Evolutionary conservation across 192 early-diverging fungal species (phyloP), one percentile per base, ranked within the genome.

Genomic region (Backusella morwellensis): DNA sequence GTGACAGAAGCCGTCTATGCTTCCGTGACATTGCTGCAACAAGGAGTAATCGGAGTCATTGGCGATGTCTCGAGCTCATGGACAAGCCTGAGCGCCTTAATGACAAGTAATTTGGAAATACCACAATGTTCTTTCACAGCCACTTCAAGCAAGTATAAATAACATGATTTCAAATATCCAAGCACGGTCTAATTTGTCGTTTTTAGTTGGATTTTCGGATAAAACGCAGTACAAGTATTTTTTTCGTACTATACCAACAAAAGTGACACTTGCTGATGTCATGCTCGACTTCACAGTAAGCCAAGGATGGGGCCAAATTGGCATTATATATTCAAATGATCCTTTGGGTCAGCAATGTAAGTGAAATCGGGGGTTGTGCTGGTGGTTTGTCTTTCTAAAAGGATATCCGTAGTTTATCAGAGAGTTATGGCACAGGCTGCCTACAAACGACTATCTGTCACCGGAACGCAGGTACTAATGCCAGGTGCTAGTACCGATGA

Each of bases 41-140:
- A 80, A 50, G 83, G 83, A 4, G 83, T 86, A 19, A 77, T 82
- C 3, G 83, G 83, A 4, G 83, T 85, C 54, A 86, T 86, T 78
- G 85, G 85, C 6, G 85, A 86, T 76, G 78, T 83, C 3, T 81
- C 77, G 12, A 83, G 81, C 72, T 82, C 81, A 15, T 81, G 84
- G 66, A 83, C 85, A 7, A 81, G 78, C 15, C 78, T 85, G n/a
- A 81, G 79, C 14, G 85, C 85, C 1, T 40, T 86, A 34, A 59
- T 86, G 70, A 83, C 85, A 15, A 85, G 83, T 35, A 73, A 81
- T 9, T 72, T 86, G 19, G 74, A 82, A 38, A 82, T 86, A 32
- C 85, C 86, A n/a, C 83, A 86, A 66, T 86, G 83, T 54, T 86
- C 85, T n/a, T 86, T 80, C 29, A 80, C 85, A 21, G 81, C 85